Evolutionary conservation across 495 filamentous ascomycete species (phyloP), one percentile per base, ranked within the genome.

Genomic region (Chaetomium cochliodes): DNA sequence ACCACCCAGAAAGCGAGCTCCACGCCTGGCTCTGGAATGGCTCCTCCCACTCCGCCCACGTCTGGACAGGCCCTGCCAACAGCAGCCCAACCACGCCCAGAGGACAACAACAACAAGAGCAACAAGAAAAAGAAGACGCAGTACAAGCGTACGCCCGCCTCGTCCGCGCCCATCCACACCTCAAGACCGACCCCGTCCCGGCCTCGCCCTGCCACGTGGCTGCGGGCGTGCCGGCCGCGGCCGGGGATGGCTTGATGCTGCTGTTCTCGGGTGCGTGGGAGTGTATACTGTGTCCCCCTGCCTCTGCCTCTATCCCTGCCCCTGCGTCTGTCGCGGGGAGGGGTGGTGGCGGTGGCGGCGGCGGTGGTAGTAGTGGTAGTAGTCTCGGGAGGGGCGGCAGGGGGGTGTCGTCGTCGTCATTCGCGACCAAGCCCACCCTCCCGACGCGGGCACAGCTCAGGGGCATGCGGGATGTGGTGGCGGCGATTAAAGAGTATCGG

Each of bases 201-300:
- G 78, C 75, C 9, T 73, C 73, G 13, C 78, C 79, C 3, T 70
- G 64, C 53, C 78, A 82, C 41, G 68, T 79, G 13, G 69, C 67
- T 0, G 76, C 79, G 0, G 80, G 80, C 9, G 77, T 77, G 52
- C 80, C 80, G 22, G 42, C 68, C 9, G n/a, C n/a, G n/a, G n/a
- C n/a, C n/a, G n/a, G n/a, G n/a, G n/a, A n/a, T 62, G 75, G 1
- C 57, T 60, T 15, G 73, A 67, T 41, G 33, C 5, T 37, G 33
- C 64, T 82, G 25, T 82, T 77, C 60, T 56, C 70, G 26, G 74
- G 65, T 0, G 79, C 78, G 13, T 82, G 80, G 80, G 70, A 76
- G 25, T 70, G 74, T 8, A 77, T 80, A 47, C 41, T 77, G 0
- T 12, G 8, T 22, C 55, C 62, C 0, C 47, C 46, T 3, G 2